Conservation (phyloP, 129 eudicot species). For the Oenanthe sinensis region DNA sequence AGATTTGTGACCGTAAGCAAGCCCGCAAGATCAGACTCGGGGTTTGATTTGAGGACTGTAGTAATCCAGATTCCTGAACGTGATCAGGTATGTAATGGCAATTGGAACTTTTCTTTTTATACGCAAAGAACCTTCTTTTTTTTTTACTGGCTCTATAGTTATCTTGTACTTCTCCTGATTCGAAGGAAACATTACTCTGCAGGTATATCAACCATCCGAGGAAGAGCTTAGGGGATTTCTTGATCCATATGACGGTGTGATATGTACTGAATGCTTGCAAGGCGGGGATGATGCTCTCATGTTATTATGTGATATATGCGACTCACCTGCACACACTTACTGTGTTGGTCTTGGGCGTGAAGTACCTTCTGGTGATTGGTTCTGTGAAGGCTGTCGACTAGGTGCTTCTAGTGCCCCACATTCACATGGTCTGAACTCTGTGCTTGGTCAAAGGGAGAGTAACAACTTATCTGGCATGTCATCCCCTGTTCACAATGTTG, state of each 20-base stretch:
- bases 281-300: slow-evolving; percentile 97
- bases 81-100: slow-evolving; percentile 64
- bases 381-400: slow-evolving; percentile 88
- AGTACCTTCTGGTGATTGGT: slow-evolving; percentile 97
- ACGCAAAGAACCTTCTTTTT: background rate
- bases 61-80: slow-evolving; percentile 76
- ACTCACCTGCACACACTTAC: slow-evolving; percentile 96
- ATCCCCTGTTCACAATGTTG: slow-evolving; percentile 35
- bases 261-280: slow-evolving; percentile 82
- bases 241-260: slow-evolving; percentile 81
- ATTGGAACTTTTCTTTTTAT: background rate
- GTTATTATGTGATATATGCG: slow-evolving; percentile 90
- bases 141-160: background rate
- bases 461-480: slow-evolving; percentile 32
- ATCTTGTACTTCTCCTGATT: slow-evolving; percentile 9
- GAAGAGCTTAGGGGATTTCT: slow-evolving; percentile 90
- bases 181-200: slow-evolving; percentile 12
- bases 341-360: slow-evolving; percentile 95
- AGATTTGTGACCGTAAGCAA: slow-evolving; percentile 71
- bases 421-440: slow-evolving; percentile 39
- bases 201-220: slow-evolving; percentile 98
- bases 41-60: slow-evolving; percentile 48
- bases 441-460: slow-evolving; percentile 40
- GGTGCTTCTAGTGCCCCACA: slow-evolving; percentile 45
- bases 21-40: slow-evolving; percentile 41